A percentile compares a stretch with the other conserved stretches of the same genome.
phyloP scores from a whole-genome alignment of 1,284 basidiomycete genomes.

The Lentinula novae-zelandiae region DNA sequence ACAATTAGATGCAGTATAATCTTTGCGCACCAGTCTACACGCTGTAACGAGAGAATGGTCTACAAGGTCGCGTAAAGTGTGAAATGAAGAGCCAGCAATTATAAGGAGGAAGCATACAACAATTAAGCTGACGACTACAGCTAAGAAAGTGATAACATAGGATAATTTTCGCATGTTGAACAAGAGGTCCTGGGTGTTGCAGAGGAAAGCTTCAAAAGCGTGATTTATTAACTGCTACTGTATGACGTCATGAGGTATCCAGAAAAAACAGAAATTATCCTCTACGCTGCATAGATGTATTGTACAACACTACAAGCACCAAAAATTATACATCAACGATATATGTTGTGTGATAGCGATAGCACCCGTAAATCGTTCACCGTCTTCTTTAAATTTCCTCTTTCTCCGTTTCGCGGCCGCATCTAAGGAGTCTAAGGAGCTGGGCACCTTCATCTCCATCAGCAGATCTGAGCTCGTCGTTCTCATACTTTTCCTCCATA shows the following conservation, averaged over 20 bases:
- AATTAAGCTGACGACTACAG: slow-evolving; percentile 44
- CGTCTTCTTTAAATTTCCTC: not conserved
- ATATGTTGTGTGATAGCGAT: no score
- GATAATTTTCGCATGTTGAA: slow-evolving; percentile 60
- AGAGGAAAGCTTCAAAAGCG: not conserved
- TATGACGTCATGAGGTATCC: not conserved
- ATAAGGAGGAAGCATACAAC: slow-evolving; percentile 40
- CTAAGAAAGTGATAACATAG: slow-evolving; percentile 56
- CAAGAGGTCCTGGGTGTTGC: not conserved
- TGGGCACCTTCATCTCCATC: slow-evolving; percentile 73
- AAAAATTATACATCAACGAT: not conserved
- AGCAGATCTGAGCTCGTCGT: slow-evolving; percentile 42
- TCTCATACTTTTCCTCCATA: slow-evolving; percentile 35
- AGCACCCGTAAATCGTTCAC: not conserved
- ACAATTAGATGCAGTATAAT: not conserved
- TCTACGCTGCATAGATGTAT: not conserved
- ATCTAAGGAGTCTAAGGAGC: slow-evolving; percentile 66
- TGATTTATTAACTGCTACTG: not conserved
- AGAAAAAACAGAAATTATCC: not conserved
- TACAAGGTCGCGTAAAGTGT: slow-evolving; percentile 22
- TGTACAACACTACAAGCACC: not conserved
- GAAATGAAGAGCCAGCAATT: not conserved
- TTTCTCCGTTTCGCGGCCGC: slow-evolving; percentile 34
- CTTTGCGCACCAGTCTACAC: slow-evolving; percentile 59
- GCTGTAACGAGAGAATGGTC: slow-evolving; percentile 56